Base-by-base conservation (phyloP, 2,329 filamentous ascomycete genomes). In the Neofusicoccum kwambonambiense region DNA sequence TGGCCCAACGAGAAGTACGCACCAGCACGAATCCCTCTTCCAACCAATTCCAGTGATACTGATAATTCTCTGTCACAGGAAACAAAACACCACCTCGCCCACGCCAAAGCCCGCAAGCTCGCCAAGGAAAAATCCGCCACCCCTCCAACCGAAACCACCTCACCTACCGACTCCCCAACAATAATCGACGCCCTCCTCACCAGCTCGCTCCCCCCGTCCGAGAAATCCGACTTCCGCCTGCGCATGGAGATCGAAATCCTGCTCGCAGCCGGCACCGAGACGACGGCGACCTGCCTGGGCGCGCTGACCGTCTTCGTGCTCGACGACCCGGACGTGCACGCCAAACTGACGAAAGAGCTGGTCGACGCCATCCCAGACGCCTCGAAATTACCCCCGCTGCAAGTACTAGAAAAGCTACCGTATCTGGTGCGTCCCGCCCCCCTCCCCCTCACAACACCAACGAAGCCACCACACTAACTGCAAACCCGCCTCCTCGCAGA, bases 251-350 rank as follows among this genome's bases (percentile, higher is more conserved):
- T 68, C 31, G 65, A 70, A 57, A 63, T 70, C 6, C 42, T 76
- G 1, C 64, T 74, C 3, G 68, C 68, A 11, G 74, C 74, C 13
- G 73, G 74, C 0, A 67, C 68, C 1, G 72, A 72, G 31, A 76
- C 74, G 0, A 72, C 73, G 3, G 72, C 72, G 49, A 31, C 49
- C 12, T 11, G 8, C 12, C 22, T 51, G 15, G 49, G 11, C 6
- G 12, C 4, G 13, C 22, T 31, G 11, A 22, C 34, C 12, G 49
- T 51, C 12, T 15, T 31, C 12, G 34, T 51, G 11, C 17, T 51
- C 8, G 34, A 37, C 15, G 19, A 19, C 6, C 49, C 9, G 12
- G 15, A n/a, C 15, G n/a, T 51, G 11, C 13, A 11, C 34, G 49
- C 6, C 13, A 51, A 51, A 15, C 17, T 51, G 49, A 51, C 4